Evolutionary conservation across 2,329 filamentous ascomycete genomes (phyloP).

Genomic region (Plectosphaerella sp.): DNA sequence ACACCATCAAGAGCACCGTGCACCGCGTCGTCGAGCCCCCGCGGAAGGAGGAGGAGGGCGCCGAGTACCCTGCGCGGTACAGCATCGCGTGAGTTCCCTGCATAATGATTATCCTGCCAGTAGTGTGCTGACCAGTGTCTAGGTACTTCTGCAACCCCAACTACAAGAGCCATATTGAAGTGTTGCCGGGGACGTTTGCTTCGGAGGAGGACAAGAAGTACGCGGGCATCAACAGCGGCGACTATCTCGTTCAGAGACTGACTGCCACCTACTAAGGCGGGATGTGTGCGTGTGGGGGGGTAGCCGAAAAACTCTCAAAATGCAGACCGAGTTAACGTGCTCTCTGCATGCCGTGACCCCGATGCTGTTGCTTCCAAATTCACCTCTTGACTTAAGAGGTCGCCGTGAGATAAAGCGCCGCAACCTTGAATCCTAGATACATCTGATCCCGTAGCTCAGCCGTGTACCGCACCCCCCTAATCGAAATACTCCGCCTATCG

Average conservation of each 20-base stretch:
- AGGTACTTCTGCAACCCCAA: slow-evolving; percentile 89
- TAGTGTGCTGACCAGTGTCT: not conserved
- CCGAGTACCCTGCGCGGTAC: slow-evolving; percentile 70
- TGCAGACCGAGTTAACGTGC: no score
- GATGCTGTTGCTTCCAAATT: no score
- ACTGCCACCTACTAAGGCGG: slow-evolving; percentile 61
- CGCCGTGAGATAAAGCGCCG: no score
- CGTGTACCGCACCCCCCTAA: no score
- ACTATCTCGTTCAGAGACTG: slow-evolving; percentile 76
- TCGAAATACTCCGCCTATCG: no score
- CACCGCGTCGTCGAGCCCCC: slow-evolving; percentile 89
- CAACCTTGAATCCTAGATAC: no score
- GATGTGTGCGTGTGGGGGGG: no score
- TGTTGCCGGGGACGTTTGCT: slow-evolving; percentile 71
- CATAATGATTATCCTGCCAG: not conserved
- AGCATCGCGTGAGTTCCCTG: slow-evolving; percentile 65
- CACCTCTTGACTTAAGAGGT: no score
- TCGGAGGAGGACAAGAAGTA: slow-evolving; percentile 71
- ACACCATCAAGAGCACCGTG: slow-evolving; percentile 83
- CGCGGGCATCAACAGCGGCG: slow-evolving; percentile 67
- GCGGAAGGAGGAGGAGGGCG: slow-evolving; percentile 42
- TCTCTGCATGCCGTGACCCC: no score
- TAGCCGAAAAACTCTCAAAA: no score
- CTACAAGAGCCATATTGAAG: slow-evolving; percentile 69
- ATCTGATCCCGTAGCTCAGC: no score